These are phyloP conservation scores for Cercis canadensis DNA, from an alignment of 306 rosid species.

Conservation along the genomic window DNA sequence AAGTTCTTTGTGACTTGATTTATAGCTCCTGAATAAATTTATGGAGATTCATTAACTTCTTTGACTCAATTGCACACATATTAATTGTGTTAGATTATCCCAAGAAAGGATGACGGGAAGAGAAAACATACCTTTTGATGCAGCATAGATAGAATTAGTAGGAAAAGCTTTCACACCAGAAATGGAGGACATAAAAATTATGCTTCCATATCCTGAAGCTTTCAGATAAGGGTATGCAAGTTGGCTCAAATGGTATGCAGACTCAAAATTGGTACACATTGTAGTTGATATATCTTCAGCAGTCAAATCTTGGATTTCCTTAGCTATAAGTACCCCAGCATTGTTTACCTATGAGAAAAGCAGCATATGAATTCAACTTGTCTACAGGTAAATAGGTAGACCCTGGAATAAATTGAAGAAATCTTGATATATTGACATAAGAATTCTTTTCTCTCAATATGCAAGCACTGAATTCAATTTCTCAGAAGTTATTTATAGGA, in stretches of 20 bases:
- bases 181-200: conserved; percentile 42
- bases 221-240: conserved; percentile 52
- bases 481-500: not conserved
- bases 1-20: conserved; percentile 47
- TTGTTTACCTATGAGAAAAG: conserved; percentile 49
- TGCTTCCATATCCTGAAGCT: conserved; percentile 39
- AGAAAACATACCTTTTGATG: conserved; percentile 58
- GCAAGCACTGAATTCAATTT: no score
- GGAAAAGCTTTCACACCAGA: conserved; percentile 44
- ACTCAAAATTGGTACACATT: conserved; percentile 42
- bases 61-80: not conserved
- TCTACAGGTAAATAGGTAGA: no score
- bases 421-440: no score
- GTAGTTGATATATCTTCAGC: conserved; percentile 29
- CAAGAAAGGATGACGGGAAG: not conserved
- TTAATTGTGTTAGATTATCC: not conserved
- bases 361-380: not conserved
- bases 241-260: conserved; percentile 43
- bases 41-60: not conserved
- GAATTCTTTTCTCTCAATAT: no score
- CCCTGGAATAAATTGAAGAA: no score
- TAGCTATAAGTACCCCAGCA: not conserved
- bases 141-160: conserved; percentile 48
- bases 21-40: conserved; percentile 34
- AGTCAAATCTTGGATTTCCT: conserved; percentile 15